Percentiles rank a stretch among this genome's conserved stretches.
Evolutionary conservation across 768 basidiomycete genomes (phyloP).

Genomic region (Lactarius hatsudake): DNA sequence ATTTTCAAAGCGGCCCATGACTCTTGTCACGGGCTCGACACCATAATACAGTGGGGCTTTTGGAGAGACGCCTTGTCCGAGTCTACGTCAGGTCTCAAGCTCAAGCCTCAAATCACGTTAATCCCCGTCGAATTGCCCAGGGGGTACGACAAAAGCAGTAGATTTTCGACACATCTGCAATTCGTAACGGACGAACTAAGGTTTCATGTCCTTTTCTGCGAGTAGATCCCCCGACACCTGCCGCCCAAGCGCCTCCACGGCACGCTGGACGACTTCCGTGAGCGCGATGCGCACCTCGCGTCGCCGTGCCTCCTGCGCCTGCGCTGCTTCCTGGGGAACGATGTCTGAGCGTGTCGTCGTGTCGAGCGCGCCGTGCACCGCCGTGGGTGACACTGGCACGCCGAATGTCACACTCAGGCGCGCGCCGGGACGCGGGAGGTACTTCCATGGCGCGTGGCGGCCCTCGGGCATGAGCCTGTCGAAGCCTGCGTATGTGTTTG

Average conservation of each 20-base stretch:
- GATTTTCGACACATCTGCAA: neutral
- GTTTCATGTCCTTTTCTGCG: neutral
- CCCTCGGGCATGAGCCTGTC: constrained; percentile 90
- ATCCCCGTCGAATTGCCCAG: neutral
- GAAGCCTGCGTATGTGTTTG: constrained; percentile 54
- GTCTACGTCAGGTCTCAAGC: neutral
- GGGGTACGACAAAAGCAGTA: neutral
- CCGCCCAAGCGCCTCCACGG: constrained; percentile 34
- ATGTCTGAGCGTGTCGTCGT: neutral
- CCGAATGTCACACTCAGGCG: constrained; percentile 79
- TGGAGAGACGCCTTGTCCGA: neutral
- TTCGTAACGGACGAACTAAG: neutral
- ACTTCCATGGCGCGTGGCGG: constrained; percentile 70
- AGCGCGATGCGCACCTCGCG: constrained; percentile 31
- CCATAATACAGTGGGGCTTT: neutral
- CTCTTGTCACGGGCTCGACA: neutral
- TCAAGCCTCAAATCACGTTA: neutral
- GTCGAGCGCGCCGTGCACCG: constrained; percentile 33
- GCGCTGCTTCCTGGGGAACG: neutral
- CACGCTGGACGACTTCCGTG: constrained; percentile 34
- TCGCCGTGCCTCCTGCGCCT: constrained; percentile 10
- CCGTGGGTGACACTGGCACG: constrained; percentile 54
- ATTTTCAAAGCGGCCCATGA: neutral
- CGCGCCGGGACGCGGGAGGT: constrained; percentile 59
- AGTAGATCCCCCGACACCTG: constrained; percentile 23